A percentile compares a stretch with the other conserved stretches of the same genome.
Conservation (phyloP, 2,329 filamentous ascomycete species). For the Epicoccum nigrum region DNA sequence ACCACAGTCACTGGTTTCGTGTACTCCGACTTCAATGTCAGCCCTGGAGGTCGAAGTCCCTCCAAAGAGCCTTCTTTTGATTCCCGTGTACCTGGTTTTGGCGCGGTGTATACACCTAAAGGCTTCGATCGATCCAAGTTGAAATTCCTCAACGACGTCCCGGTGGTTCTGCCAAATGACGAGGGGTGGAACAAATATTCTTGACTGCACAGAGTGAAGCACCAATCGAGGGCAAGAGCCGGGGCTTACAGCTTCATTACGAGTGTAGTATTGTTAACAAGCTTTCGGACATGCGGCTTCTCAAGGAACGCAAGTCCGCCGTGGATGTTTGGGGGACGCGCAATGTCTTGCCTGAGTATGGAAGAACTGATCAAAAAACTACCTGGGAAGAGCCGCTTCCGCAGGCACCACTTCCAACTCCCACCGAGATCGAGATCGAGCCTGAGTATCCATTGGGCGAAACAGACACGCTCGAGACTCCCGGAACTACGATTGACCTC, state of each 20-base stretch:
- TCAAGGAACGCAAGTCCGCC: neutral
- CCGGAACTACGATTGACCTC: no score
- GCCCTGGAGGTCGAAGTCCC: neutral
- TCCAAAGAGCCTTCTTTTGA: no score
- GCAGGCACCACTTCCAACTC: no score
- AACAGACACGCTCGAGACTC: no score
- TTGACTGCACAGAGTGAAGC: neutral
- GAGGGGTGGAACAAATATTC: neutral
- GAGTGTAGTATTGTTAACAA: neutral
- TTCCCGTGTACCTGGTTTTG: neutral
- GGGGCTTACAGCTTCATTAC: neutral
- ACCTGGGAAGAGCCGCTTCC: no score
- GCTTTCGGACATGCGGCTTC: neutral
- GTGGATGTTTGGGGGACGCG: no score
- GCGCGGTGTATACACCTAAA: neutral
- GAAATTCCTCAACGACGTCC: neutral
- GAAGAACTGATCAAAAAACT: no score
- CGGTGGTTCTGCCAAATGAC: neutral
- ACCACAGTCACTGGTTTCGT: neutral
- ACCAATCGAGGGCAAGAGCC: neutral
- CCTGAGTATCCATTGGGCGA: no score
- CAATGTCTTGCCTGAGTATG: no score
- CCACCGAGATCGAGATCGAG: no score
- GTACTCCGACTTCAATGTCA: constrained; percentile 1
- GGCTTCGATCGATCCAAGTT: neutral